A percentile compares a stretch with the other conserved stretches of the same genome.
Conservation (phyloP, 2,329 filamentous ascomycete genomes). For the Westerdykella aurantiaca region DNA sequence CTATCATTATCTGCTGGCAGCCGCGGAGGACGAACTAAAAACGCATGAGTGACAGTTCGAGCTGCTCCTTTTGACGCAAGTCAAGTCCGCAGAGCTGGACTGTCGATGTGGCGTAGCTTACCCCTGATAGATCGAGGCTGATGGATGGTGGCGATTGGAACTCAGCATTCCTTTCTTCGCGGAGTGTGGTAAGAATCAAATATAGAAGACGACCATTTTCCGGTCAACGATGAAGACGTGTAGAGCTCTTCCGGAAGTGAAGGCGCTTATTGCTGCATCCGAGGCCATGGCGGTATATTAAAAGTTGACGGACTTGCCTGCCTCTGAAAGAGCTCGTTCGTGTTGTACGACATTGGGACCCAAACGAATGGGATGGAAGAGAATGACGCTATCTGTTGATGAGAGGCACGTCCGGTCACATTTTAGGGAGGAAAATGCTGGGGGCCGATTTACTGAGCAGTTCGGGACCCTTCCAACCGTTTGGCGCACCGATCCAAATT, state of each 20-base stretch:
- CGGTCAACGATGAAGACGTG: not conserved
- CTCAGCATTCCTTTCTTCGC: not conserved
- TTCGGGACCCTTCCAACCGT: too few relatives aligned
- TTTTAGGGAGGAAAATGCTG: too few relatives aligned
- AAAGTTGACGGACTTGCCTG: not conserved
- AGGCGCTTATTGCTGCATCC: not conserved
- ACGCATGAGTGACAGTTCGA: not conserved
- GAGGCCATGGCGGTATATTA: not conserved
- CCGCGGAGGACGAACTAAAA: not conserved
- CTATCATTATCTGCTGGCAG: not conserved
- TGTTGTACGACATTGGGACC: not conserved
- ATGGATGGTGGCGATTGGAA: conserved; percentile 6
- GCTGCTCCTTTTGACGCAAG: not conserved
- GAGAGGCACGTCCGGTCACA: too few relatives aligned
- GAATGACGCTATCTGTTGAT: too few relatives aligned
- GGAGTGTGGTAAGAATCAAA: not conserved
- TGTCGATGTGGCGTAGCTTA: not conserved
- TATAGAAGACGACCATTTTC: not conserved
- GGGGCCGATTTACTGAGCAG: too few relatives aligned
- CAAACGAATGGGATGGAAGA: too few relatives aligned
- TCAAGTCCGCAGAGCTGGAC: too few relatives aligned
- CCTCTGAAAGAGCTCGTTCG: not conserved
- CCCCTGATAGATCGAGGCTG: not conserved
- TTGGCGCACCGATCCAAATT: too few relatives aligned
- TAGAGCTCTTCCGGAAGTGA: not conserved